Conservation (phyloP, 176 grass and related monocot genomes). For the Paspalum notatum region DNA sequence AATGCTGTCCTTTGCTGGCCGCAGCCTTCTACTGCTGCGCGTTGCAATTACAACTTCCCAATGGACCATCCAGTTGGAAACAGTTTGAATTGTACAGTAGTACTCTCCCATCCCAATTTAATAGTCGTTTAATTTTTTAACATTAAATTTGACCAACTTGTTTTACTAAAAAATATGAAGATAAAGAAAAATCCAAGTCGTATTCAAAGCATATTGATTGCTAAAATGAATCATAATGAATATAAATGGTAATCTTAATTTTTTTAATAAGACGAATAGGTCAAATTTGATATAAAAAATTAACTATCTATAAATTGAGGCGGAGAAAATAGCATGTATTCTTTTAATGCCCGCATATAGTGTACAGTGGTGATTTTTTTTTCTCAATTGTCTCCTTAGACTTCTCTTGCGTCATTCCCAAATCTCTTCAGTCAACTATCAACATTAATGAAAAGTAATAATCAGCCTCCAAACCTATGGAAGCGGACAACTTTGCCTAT, state of each 20-base stretch:
- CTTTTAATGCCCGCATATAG: neutral
- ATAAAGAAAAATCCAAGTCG: too few relatives aligned
- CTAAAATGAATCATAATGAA: too few relatives aligned
- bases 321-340: too few relatives aligned
- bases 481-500: neutral
- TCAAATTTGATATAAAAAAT: too few relatives aligned
- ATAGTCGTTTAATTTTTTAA: too few relatives aligned
- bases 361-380: neutral
- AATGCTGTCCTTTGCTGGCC: conserved; percentile 32
- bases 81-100: neutral
- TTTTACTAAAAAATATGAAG: too few relatives aligned
- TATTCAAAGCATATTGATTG: too few relatives aligned
- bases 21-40: neutral
- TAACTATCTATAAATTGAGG: too few relatives aligned
- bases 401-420: neutral
- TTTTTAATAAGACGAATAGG: too few relatives aligned
- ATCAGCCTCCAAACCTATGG: neutral
- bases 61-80: neutral
- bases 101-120: too few relatives aligned
- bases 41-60: neutral
- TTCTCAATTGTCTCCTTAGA: neutral
- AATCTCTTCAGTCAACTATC: neutral
- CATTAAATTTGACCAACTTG: too few relatives aligned
- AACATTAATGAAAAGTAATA: neutral
- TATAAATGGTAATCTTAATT: too few relatives aligned